phyloP scores from a whole-genome alignment of 2,329 filamentous ascomycete genomes.

The Proliferodiscus dingleyae region DNA sequence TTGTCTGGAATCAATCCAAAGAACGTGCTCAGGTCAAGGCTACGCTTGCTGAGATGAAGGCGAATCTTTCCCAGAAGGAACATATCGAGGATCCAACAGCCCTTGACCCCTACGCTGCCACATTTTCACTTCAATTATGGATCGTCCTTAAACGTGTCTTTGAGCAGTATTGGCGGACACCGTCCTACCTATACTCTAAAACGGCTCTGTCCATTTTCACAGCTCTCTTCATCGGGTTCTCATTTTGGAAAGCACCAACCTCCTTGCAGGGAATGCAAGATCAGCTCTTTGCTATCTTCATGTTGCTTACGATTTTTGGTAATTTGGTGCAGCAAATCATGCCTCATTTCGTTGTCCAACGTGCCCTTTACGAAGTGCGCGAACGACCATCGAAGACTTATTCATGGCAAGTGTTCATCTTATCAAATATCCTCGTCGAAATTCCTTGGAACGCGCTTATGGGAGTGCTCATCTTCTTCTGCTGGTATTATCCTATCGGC shows the following conservation, averaged over 20 bases:
- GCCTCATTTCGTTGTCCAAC: slow-evolving; percentile 55
- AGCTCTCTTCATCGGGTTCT: slow-evolving; percentile 62
- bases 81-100: slow-evolving; percentile 23
- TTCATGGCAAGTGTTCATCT: slow-evolving; percentile 60
- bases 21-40: slow-evolving; percentile 37
- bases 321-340: slow-evolving; percentile 74
- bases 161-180: slow-evolving; percentile 61
- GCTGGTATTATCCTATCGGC: slow-evolving; percentile 83
- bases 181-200: slow-evolving; percentile 48
- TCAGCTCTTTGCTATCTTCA: slow-evolving; percentile 70
- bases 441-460: slow-evolving; percentile 75
- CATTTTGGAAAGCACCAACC: slow-evolving; percentile 59
- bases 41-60: slow-evolving; percentile 51
- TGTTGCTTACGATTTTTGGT: slow-evolving; percentile 69
- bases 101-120: slow-evolving; percentile 58
- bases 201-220: slow-evolving; percentile 19
- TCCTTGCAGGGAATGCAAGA: slow-evolving; percentile 61
- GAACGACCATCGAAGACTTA: slow-evolving; percentile 79
- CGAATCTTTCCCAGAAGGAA: slow-evolving; percentile 33
- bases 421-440: slow-evolving; percentile 76
- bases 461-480: slow-evolving; percentile 71
- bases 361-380: slow-evolving; percentile 58
- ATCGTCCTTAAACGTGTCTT: slow-evolving; percentile 56
- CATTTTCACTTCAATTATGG: slow-evolving; percentile 49
- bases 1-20: slow-evolving; percentile 52